These are phyloP conservation scores for Gossypium sturtianum DNA, from an alignment of 345 rosid species.

Conservation along the genomic window DNA sequence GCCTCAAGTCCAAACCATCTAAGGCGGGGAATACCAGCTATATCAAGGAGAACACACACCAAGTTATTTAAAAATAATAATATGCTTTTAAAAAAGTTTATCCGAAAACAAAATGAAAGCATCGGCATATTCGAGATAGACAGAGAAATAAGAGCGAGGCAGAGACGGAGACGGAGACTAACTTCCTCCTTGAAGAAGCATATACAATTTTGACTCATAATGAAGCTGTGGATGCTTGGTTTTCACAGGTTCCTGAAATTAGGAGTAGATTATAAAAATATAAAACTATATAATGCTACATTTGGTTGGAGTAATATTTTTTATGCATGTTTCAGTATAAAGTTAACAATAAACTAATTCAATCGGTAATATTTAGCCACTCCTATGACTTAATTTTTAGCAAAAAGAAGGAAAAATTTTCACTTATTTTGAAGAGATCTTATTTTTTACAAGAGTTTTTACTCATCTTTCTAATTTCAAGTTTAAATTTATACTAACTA, in stretches of 20 bases:
- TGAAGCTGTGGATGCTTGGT: conserved; percentile 88
- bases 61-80: not conserved
- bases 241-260: conserved; percentile 67
- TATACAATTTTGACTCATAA: conserved; percentile 75
- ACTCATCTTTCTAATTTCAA: too few species aligned
- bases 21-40: conserved; percentile 80
- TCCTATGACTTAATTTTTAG: too few species aligned
- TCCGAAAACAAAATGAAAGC: not conserved
- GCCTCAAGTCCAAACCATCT: conserved; percentile 86
- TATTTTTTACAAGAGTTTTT: too few species aligned
- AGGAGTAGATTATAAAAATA: not conserved
- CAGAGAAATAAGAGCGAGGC: not conserved
- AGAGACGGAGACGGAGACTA: conserved; percentile 18
- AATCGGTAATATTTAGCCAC: too few species aligned
- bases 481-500: too few species aligned
- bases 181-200: conserved; percentile 92
- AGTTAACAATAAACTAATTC: too few species aligned
- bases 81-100: not conserved
- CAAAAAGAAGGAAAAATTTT: too few species aligned
- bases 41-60: conserved; percentile 15
- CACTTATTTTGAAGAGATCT: too few species aligned
- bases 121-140: not conserved
- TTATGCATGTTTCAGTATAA: too few species aligned
- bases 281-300: too few species aligned
- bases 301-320: too few species aligned